These are phyloP conservation scores for Diversispora eburnea DNA, from an alignment of 192 early-diverging fungal species.

Conservation along the genomic window DNA sequence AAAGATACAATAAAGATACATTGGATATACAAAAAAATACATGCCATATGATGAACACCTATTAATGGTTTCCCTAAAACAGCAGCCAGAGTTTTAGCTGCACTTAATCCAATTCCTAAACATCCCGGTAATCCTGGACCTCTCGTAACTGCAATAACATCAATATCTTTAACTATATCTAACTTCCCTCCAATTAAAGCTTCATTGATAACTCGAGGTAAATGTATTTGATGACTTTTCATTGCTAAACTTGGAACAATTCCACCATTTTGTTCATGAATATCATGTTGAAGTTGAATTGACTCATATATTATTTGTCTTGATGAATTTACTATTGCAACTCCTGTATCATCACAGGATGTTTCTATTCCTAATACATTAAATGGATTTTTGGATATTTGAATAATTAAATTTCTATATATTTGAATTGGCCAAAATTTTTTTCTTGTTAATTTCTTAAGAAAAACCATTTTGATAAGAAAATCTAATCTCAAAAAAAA, in stretches of 20 bases:
- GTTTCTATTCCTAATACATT: constrained; percentile 69
- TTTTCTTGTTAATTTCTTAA: too few species aligned
- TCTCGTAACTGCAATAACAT: constrained; percentile 71
- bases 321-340: constrained; percentile 64
- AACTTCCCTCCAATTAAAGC: constrained; percentile 55
- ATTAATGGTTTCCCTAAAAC: constrained; percentile 63
- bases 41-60: constrained; percentile 77
- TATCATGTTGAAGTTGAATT: constrained; percentile 56
- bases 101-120: constrained; percentile 65
- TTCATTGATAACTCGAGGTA: constrained; percentile 59
- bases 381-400: constrained; percentile 20
- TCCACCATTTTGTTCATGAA: constrained; percentile 72
- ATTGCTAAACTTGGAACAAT: constrained; percentile 71
- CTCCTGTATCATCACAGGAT: constrained; percentile 79
- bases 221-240: constrained; percentile 57
- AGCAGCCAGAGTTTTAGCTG: constrained; percentile 70
- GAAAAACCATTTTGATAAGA: too few species aligned
- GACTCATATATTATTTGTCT: constrained; percentile 61
- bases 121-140: constrained; percentile 72
- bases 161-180: constrained; percentile 49
- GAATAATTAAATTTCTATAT: not conserved
- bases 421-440: too few species aligned
- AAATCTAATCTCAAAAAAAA: too few species aligned
- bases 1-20: too few species aligned
- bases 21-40: not conserved